A percentile compares a stretch with the other conserved stretches of the same genome.
phyloP scores from a whole-genome alignment of 768 basidiomycete species.

The Boletus rubropictus region DNA sequence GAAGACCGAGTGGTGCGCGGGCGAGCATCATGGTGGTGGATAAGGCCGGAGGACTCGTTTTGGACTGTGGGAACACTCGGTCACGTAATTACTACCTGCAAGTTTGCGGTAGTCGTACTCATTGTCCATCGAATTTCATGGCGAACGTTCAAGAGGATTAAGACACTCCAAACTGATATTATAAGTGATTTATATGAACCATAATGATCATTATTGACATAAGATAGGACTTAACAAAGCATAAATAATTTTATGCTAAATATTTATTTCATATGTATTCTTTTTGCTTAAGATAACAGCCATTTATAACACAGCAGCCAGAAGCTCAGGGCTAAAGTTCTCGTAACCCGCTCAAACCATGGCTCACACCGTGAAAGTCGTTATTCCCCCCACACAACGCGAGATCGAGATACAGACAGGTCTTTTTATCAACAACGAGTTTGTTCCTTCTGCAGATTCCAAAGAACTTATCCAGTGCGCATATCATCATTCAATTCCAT shows the following conservation, averaged over 20 bases:
- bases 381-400: slow-evolving; percentile 40
- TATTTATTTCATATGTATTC: no score
- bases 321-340: neutral
- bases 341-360: slow-evolving; percentile 32
- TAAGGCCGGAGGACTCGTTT: slow-evolving; percentile 4
- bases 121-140: neutral
- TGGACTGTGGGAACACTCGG: slow-evolving; percentile 17
- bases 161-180: no score
- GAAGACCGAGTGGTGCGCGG: slow-evolving; percentile 38
- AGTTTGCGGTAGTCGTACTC: neutral
- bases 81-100: neutral
- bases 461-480: slow-evolving; percentile 58
- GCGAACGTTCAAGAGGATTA: no score
- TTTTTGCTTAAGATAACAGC: slow-evolving; percentile 3
- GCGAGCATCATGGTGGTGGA: slow-evolving; percentile 36
- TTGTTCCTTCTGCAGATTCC: slow-evolving; percentile 70
- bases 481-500: slow-evolving; percentile 2
- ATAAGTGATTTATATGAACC: no score
- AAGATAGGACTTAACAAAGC: no score
- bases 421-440: slow-evolving; percentile 89
- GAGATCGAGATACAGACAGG: slow-evolving; percentile 67
- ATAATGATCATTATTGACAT: no score
- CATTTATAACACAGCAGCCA: slow-evolving; percentile 9
- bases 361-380: slow-evolving; percentile 39
- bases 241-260: no score